Conservation (phyloP, 805 yeast species). For the Candida caryicola region DNA sequence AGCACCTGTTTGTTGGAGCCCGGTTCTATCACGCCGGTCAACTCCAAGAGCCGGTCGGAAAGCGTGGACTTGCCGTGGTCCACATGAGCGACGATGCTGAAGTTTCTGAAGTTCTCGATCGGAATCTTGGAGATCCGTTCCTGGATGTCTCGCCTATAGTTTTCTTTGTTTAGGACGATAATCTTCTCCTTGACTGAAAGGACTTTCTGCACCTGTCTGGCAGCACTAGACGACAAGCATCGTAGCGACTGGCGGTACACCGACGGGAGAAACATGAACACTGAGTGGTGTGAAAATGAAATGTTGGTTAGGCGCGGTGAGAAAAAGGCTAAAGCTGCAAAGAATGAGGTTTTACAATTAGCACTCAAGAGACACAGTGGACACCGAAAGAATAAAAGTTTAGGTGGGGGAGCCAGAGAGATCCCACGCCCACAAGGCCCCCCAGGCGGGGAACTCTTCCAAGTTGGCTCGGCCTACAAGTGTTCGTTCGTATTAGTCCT, state of each 20-base stretch:
- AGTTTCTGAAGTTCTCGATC: constrained; percentile 76
- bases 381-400: too few relatives aligned
- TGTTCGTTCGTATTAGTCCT: too few relatives aligned
- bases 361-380: too few relatives aligned
- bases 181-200: constrained; percentile 24
- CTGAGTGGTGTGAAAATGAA: too few relatives aligned
- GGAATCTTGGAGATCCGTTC: constrained; percentile 77
- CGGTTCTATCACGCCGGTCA: constrained; percentile 83
- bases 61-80: constrained; percentile 89
- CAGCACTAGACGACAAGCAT: constrained; percentile 2
- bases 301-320: too few relatives aligned
- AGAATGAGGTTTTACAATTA: too few relatives aligned
- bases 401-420: too few relatives aligned
- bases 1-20: constrained; percentile 78
- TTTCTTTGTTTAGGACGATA: constrained; percentile 30
- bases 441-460: too few relatives aligned
- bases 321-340: too few relatives aligned
- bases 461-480: too few relatives aligned
- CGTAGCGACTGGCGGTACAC: constrained; percentile 2
- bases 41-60: constrained; percentile 81
- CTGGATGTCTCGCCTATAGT: constrained; percentile 35
- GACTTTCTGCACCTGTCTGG: constrained; percentile 5
- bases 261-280: neutral
- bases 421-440: too few relatives aligned
- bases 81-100: constrained; percentile 94